Base-by-base conservation (phyloP, 2,329 filamentous ascomycete genomes). In the Fusarium pseudograminearum region DNA sequence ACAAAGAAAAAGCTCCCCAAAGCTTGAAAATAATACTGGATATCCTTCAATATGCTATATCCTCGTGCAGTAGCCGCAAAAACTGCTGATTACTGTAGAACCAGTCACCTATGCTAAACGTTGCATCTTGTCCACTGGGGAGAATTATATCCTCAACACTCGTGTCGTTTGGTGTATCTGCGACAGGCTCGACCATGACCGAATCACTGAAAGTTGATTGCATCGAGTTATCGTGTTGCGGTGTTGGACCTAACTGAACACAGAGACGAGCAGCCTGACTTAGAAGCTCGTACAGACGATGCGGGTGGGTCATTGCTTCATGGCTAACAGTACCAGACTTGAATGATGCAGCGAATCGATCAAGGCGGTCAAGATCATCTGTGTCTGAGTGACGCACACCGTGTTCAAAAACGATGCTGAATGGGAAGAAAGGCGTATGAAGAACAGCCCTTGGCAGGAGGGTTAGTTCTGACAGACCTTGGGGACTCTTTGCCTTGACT, bases 361-460 rank as follows among this genome's bases (percentile, higher is more conserved):
- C 75, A 2, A 81, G 48, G 4, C 69, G 69, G 3, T 24, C 36
- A 2, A 73, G 24, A 10, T 73, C 71, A 2, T 57, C 48, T 5
- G 20, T 1, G 11, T 65, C 40, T 1, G 11, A 66, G 51, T 53
- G 36, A 38, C 77, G 73, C 28, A 81, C 67, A 7, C 72, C 73
- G 10, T 73, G 74, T 1, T 74, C 76, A 50, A 81, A 78, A 1
- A 81, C 41, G 7, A 81, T 78, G 46, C 74, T 80, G 51, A 81
- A 82, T 3, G 80, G 75, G 3, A 79, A 76, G 58, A 81, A 82
- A 5, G 80, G 79, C 3, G 66, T 73, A 20, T 80, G 74, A 3
- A 81, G 47, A 5, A 81, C 70, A 3, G 76, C 74, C 79, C 80
- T 81, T 26, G 8, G 10, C 7, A 5, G n/a, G 9, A 14, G 9